These are phyloP conservation scores for Klebsormidium nitens DNA, from an alignment of 139 green algal species.

Conservation along the genomic window DNA sequence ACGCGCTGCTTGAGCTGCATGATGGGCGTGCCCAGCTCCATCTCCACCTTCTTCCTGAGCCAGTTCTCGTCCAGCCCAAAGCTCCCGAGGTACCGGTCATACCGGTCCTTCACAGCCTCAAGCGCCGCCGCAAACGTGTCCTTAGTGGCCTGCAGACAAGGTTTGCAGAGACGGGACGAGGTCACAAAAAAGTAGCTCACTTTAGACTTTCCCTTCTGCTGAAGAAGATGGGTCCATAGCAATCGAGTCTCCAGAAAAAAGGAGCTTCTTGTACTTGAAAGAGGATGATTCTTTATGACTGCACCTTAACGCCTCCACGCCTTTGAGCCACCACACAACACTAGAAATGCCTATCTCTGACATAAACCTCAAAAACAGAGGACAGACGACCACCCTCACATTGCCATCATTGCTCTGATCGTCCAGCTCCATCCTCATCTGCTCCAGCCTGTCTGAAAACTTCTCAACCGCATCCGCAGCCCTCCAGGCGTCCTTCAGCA, in stretches of 20 bases:
- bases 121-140: slow-evolving; percentile 12
- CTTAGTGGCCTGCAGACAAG: background rate
- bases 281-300: background rate
- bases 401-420: slow-evolving; percentile 14
- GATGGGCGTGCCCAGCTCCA: slow-evolving; percentile 21
- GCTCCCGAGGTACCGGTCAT: slow-evolving; percentile 6
- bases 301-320: background rate
- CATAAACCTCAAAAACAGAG: background rate
- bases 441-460: slow-evolving; percentile 34
- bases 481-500: background rate
- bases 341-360: background rate
- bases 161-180: too few relatives aligned
- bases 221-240: background rate
- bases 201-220: background rate
- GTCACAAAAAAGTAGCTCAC: too few relatives aligned
- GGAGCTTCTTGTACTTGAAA: background rate
- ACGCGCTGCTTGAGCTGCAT: slow-evolving; percentile 23
- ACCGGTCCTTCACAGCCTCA: slow-evolving; percentile 2
- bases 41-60: slow-evolving; percentile 37
- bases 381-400: background rate
- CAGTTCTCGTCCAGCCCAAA: slow-evolving; percentile 22
- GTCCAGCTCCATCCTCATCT: slow-evolving; percentile 19
- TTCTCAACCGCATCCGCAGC: slow-evolving; percentile 26
- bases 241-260: background rate
- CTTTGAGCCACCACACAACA: background rate